phyloP scores from a whole-genome alignment of 331 rosid genomes.

The Rhamnella rubrinervis region DNA sequence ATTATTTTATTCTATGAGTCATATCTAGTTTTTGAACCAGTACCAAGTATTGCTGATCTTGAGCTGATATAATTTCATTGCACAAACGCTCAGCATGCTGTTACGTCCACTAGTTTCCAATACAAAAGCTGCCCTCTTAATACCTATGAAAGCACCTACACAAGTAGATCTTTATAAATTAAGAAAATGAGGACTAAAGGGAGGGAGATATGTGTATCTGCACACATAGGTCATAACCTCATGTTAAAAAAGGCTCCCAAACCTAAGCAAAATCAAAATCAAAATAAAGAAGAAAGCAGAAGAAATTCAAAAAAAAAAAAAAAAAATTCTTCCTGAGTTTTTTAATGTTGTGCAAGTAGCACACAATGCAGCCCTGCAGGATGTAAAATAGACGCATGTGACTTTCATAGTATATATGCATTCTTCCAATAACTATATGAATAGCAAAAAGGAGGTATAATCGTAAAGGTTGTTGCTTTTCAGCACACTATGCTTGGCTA shows the following conservation, averaged over 20 bases:
- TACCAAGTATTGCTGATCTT: slow-evolving; percentile 70
- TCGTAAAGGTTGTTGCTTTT: background rate
- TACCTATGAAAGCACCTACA: slow-evolving; percentile 69
- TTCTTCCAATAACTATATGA: slow-evolving; percentile 17
- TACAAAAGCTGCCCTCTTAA: slow-evolving; percentile 71
- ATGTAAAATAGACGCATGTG: slow-evolving; percentile 14
- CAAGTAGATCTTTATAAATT: background rate
- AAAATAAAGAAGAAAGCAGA: background rate
- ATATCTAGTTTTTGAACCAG: slow-evolving; percentile 18
- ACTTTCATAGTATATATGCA: slow-evolving; percentile 14
- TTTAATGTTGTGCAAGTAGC: slow-evolving; percentile 71
- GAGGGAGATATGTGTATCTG: background rate
- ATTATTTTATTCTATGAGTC: background rate
- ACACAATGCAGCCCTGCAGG: slow-evolving; percentile 93
- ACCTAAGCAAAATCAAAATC: background rate
- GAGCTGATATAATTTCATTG: slow-evolving; percentile 57
- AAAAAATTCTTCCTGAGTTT: slow-evolving; percentile 27
- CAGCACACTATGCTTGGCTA: background rate
- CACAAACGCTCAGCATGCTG: slow-evolving; percentile 49
- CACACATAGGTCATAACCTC: background rate
- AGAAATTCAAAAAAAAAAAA: background rate
- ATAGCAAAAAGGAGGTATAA: slow-evolving; percentile 10
- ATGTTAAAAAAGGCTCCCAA: background rate
- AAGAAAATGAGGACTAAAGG: background rate
- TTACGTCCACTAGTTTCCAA: slow-evolving; percentile 61